Base-by-base conservation (phyloP, 2,329 filamentous ascomycete species). In the Ceratocystis albifundus region DNA sequence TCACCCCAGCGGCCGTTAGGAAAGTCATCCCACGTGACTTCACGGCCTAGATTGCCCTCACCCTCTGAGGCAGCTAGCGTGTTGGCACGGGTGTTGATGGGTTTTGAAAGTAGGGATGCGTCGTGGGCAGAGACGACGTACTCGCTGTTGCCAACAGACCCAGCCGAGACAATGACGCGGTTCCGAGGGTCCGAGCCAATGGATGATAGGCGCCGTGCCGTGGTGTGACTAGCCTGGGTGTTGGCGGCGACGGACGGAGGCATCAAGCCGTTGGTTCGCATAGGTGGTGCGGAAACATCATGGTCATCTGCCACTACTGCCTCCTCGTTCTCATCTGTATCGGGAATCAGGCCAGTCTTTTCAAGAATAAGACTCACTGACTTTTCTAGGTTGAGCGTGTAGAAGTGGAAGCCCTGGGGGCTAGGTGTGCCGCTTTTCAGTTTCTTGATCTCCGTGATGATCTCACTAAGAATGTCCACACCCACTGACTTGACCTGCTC, bases 11-110 rank as follows among this genome's bases (percentile, higher is more conserved):
- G 85, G 32, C 93, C 94, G 78, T 97, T 97, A 69, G 93, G 93
- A 75, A 91, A 99, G 73, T 99, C 94, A 72, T 99, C 94, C 94
- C 94, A 99, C 0, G 94, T 99, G 44, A 94, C 94, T 79, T 97
- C 93, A 62, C 94, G 84, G 10, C 93, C 94, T 5, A 96, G 80
- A 2, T 88, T 83, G 28, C 93, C 94, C 72, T 96, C 88, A 4
- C 94, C 93, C 77, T 97, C 93, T 0, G 92, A 96, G 67, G 96
- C 96, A 32, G 92, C 90, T 8, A 97, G 82, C 0, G 90, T 94
- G 74, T 92, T 93, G 66, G 88, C 87, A 64, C 92, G 84, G 22
- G 84, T 86, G 74, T 93, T 92, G 72, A 93, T 80, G 65, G 82
- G 84, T 70, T 86, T 86, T 2, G 83, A 83, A 0, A 86, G 89